A percentile compares a stretch with the other conserved stretches of the same genome.
Conservation (phyloP, 129 eudicot genomes). For the Flaveria linearis region DNA sequence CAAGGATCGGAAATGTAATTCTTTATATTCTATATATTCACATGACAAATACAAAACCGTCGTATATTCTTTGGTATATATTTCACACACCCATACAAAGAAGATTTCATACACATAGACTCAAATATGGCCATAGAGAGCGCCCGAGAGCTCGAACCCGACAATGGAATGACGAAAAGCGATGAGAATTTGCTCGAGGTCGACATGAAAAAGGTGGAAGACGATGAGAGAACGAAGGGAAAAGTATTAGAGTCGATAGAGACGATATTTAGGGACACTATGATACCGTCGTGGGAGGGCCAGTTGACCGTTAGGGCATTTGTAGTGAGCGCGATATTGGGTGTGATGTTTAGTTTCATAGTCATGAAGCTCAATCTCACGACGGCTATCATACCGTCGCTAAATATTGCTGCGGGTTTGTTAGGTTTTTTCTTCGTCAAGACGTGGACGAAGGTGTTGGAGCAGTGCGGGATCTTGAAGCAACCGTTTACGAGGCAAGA, state of each 20-base stretch:
- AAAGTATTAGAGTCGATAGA: constrained; percentile 41
- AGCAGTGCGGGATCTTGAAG: constrained; percentile 39
- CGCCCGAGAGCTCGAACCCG: constrained; percentile 30
- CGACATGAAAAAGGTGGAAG: constrained; percentile 6
- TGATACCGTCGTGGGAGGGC: constrained; percentile 56
- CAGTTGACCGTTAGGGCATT: constrained; percentile 66
- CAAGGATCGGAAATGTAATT: too few relatives aligned
- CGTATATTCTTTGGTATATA: not conserved
- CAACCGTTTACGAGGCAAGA: constrained; percentile 55
- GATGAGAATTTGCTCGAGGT: constrained; percentile 16
- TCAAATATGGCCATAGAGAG: constrained; percentile 30
- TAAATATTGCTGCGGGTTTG: constrained; percentile 61
- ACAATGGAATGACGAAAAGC: constrained; percentile 8
- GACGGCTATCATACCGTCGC: constrained; percentile 64
- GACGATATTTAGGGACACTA: constrained; percentile 39
- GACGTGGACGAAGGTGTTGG: constrained; percentile 42
- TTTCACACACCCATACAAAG: not conserved
- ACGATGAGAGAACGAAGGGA: constrained; percentile 18
- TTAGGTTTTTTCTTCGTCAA: constrained; percentile 61
- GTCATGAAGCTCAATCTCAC: constrained; percentile 61
- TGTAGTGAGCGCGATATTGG: constrained; percentile 49
- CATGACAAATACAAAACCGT: not conserved
- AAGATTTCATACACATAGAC: constrained; percentile 1
- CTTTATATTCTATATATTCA: constrained; percentile 5
- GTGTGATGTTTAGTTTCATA: constrained; percentile 37